Evolutionary conservation across 2,329 filamentous ascomycete species (phyloP).

Genomic region (Didymosphaeria variabile): DNA sequence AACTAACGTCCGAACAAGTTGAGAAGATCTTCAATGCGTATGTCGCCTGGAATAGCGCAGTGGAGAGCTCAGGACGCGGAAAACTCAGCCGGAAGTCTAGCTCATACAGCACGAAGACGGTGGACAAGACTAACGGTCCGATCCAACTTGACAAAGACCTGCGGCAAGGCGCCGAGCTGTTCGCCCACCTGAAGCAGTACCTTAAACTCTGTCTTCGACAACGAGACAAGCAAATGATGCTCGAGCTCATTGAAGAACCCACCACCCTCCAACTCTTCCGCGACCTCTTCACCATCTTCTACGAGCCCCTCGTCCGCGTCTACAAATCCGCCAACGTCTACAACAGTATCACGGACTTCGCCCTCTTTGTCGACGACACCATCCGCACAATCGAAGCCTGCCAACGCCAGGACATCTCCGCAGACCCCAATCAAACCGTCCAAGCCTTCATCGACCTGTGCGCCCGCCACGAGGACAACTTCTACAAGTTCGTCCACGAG

Average conservation of each 20-base stretch:
- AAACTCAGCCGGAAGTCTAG: conserved; percentile 45
- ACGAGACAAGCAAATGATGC: conserved; percentile 97
- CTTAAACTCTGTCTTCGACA: conserved; percentile 91
- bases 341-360: conserved; percentile 96
- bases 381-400: conserved; percentile 79
- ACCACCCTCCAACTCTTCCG: conserved; percentile 96
- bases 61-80: conserved; percentile 72
- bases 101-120: conserved; percentile 42
- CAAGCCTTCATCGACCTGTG: conserved; percentile 98
- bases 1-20: conserved; percentile 77
- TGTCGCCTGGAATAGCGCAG: conserved; percentile 92
- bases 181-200: conserved; percentile 93
- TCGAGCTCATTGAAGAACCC: conserved; percentile 92
- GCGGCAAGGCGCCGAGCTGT: conserved; percentile 87
- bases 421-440: conserved; percentile 97
- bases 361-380: conserved; percentile 89
- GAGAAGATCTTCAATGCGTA: conserved; percentile 92
- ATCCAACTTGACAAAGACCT: conserved; percentile 78
- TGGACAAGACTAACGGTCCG: conserved; percentile 34
- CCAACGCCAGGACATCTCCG: conserved; percentile 81
- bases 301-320: conserved; percentile 93
- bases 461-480: conserved; percentile 91
- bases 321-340: conserved; percentile 99
- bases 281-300: conserved; percentile 98
- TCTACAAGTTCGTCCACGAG: conserved; percentile 99